These are phyloP conservation scores for Spathaspora girioi DNA, from an alignment of 805 yeast genomes.

Conservation along the genomic window DNA sequence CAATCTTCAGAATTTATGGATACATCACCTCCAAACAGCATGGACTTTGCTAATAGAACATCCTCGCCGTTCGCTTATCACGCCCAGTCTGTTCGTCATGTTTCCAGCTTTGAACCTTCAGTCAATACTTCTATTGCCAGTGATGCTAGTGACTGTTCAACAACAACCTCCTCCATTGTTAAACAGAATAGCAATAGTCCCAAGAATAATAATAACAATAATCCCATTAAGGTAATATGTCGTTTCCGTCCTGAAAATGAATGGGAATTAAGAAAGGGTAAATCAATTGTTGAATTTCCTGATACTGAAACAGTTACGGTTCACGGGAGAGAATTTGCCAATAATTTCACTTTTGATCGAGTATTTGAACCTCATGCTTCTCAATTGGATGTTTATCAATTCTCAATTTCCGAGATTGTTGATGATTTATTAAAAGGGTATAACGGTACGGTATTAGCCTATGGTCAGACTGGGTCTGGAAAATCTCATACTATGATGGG, in stretches of 20 bases:
- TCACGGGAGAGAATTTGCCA: slow-evolving; percentile 22
- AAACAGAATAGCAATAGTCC: not conserved
- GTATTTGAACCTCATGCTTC: slow-evolving; percentile 50
- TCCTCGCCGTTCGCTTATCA: too few species aligned
- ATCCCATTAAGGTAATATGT: slow-evolving; percentile 61
- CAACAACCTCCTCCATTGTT: not conserved
- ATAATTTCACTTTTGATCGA: slow-evolving; percentile 57
- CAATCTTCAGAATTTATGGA: too few species aligned
- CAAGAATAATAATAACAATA: slow-evolving; percentile 13
- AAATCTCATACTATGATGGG: slow-evolving; percentile 80
- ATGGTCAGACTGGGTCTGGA: slow-evolving; percentile 80
- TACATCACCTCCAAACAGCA: too few species aligned
- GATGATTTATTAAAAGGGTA: slow-evolving; percentile 71
- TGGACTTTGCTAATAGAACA: too few species aligned
- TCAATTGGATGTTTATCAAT: slow-evolving; percentile 59
- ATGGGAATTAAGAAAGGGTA: slow-evolving; percentile 23
- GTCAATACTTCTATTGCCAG: not conserved
- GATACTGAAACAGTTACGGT: slow-evolving; percentile 24
- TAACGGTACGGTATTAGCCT: slow-evolving; percentile 73
- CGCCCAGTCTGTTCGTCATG: too few species aligned
- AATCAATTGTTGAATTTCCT: slow-evolving; percentile 15
- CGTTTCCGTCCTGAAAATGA: slow-evolving; percentile 61
- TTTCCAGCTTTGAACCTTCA: not conserved
- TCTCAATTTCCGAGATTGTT: slow-evolving; percentile 58
- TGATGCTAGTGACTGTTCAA: not conserved